Base-by-base conservation (phyloP, 192 early-diverging fungal genomes). In the Entophlyctis luteolus region DNA sequence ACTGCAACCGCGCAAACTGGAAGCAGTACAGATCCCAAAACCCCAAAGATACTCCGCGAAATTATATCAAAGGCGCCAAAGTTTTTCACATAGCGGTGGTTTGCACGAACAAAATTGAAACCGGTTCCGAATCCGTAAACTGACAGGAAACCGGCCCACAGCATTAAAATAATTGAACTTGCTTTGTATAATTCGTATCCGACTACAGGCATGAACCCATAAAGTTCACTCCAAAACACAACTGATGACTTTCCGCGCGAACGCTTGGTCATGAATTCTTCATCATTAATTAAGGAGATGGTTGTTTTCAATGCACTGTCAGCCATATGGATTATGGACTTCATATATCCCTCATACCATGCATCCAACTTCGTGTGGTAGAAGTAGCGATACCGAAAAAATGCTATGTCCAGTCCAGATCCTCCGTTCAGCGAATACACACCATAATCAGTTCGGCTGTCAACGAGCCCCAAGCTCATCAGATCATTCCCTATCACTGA, bases 301-400 rank as follows among this genome's bases (percentile, higher is more conserved):
- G 47, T 48, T 2, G 63, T 52, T 28, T 50, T 54, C 2, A 75
- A 48, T 29, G 78, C 22, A 53, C 75, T 77, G 34, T 78, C 73
- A 10, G 68, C 76, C 72, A 80, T 57, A 18, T 75, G 72, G 46
- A 79, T 76, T 18, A 71, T 54, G 31, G 50, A 58, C 12, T 34
- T 45, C 2, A 42, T 4, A 1, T 36, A 32, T 4, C 59, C 65
- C 25, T 72, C 72, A 6, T 58, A 39, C n/a, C 75, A 45, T 35
- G 75, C 71, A 55, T 79, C 78, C 8, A 28, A 10, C 18, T 18
- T 35, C 10, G 76, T 59, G 62, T 81, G 79, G 66, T 81, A 81
- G 25, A 73, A 52, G 39, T 79, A 78, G 3, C 58, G 27, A 45
- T 60, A n/a, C 20, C 25, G 8, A 25, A 45, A n/a, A 46, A 60